A percentile compares a stretch with the other conserved stretches of the same genome.
Evolutionary conservation across 768 basidiomycete species (phyloP).

Genomic region (Bullera alba): DNA sequence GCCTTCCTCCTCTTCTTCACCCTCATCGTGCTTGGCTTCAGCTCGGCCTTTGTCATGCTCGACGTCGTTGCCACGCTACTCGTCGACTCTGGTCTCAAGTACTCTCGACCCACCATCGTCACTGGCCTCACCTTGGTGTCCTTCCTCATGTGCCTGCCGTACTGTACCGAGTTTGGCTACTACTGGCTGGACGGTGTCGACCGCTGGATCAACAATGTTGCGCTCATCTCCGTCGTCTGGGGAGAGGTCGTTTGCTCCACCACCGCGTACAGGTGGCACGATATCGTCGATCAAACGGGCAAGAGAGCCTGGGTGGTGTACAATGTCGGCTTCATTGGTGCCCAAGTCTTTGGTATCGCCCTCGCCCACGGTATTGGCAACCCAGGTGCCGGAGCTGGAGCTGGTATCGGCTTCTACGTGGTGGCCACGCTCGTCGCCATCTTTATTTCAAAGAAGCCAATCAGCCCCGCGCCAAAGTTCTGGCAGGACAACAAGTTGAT

Average conservation of each 20-base stretch:
- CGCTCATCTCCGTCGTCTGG: constrained; percentile 15
- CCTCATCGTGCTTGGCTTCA: constrained; percentile 10
- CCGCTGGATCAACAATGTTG: constrained; percentile 22
- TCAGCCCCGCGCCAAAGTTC: too few relatives aligned
- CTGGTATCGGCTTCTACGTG: constrained; percentile 6
- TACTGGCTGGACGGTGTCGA: constrained; percentile 71
- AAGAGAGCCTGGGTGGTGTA: constrained; percentile 3
- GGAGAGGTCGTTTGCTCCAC: constrained; percentile 5
- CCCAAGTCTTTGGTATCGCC: constrained; percentile 8
- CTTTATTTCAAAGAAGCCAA: neutral
- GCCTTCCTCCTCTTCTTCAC: constrained; percentile 11
- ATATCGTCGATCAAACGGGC: constrained; percentile 6
- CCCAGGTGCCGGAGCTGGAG: constrained; percentile 10
- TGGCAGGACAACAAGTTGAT: too few relatives aligned
- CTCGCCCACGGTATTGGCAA: constrained; percentile 5
- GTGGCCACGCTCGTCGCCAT: constrained; percentile 3
- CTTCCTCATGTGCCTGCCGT: constrained; percentile 12
- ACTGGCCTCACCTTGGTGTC: constrained; percentile 6
- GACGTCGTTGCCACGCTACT: constrained; percentile 9
- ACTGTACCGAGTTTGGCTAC: constrained; percentile 61
- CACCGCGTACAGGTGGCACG: constrained; percentile 8
- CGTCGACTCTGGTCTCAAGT: constrained; percentile 10
- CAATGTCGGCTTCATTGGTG: constrained; percentile 7
- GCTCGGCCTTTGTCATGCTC: constrained; percentile 11
- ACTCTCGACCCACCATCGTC: constrained; percentile 10